Conservation (phyloP, 306 rosid species). For the Crataegus laevigata region DNA sequence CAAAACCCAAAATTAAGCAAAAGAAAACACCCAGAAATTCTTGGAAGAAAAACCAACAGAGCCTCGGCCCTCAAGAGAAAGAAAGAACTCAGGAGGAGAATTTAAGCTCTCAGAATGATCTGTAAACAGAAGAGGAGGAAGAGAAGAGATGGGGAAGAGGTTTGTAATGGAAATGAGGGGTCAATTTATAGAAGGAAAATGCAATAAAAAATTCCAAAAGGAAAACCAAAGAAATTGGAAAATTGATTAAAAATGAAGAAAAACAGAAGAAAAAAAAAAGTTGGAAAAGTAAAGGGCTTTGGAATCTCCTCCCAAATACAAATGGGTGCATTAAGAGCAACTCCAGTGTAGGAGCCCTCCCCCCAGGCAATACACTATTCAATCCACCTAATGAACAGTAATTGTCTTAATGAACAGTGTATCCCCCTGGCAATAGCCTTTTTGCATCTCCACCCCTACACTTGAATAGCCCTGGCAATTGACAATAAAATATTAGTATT, state of each 20-base stretch:
- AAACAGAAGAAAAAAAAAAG: neutral
- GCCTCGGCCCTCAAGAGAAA: neutral
- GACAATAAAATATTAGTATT: too few species aligned
- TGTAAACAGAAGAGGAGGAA: neutral
- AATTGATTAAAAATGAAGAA: neutral
- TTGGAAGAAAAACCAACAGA: neutral
- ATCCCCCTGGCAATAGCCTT: too few species aligned
- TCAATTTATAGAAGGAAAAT: constrained; percentile 44
- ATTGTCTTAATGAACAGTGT: too few species aligned
- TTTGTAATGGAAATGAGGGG: constrained; percentile 4
- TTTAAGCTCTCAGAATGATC: neutral
- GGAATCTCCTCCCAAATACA: constrained; percentile 37
- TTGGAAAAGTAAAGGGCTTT: constrained; percentile 9
- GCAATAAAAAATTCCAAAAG: neutral
- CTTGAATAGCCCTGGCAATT: too few species aligned
- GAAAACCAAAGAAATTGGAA: neutral
- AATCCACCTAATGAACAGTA: too few species aligned
- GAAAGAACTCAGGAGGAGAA: neutral
- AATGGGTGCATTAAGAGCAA: too few species aligned
- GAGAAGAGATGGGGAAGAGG: constrained; percentile 28
- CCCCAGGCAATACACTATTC: too few species aligned
- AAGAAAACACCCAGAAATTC: neutral
- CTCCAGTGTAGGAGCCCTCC: too few species aligned
- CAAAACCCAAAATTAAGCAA: neutral
- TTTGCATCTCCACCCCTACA: too few species aligned